A percentile compares a stretch with the other conserved stretches of the same genome.
These are phyloP conservation scores for Penicillium sp. DNA, from an alignment of 2,329 filamentous ascomycete genomes.

Conservation along the genomic window DNA sequence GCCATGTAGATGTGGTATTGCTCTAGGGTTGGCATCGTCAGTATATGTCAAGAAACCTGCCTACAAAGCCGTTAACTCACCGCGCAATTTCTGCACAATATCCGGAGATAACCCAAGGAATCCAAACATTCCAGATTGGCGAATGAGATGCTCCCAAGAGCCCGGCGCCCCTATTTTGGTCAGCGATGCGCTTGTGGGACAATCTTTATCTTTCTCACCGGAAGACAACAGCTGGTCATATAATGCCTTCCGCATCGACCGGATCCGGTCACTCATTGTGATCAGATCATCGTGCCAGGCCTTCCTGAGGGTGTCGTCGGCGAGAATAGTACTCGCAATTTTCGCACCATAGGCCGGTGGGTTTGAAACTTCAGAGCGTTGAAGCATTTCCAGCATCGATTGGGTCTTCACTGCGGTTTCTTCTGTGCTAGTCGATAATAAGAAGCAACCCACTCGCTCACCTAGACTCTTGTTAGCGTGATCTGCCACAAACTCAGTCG, in stretches of 20 bases:
- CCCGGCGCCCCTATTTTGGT: constrained; percentile 80
- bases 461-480: constrained; percentile 6
- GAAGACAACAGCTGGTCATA: constrained; percentile 62
- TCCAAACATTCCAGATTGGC: constrained; percentile 98
- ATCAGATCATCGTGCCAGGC: constrained; percentile 88
- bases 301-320: constrained; percentile 71
- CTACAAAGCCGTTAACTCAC: constrained; percentile 10
- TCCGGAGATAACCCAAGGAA: constrained; percentile 58
- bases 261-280: constrained; percentile 92
- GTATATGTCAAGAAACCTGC: background rate
- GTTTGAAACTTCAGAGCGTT: constrained; percentile 93
- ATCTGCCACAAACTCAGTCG: background rate
- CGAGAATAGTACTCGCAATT: constrained; percentile 78
- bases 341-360: constrained; percentile 88
- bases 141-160: constrained; percentile 57
- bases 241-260: constrained; percentile 78
- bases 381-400: constrained; percentile 40
- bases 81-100: constrained; percentile 44
- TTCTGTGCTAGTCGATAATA: constrained; percentile 11
- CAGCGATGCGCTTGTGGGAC: background rate
- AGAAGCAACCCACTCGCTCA: constrained; percentile 21
- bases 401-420: constrained; percentile 15
- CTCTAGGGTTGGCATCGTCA: constrained; percentile 22
- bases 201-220: constrained; percentile 7
- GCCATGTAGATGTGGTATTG: constrained; percentile 51